Conservation (phyloP, 306 rosid species). For the Quillaja saponaria region DNA sequence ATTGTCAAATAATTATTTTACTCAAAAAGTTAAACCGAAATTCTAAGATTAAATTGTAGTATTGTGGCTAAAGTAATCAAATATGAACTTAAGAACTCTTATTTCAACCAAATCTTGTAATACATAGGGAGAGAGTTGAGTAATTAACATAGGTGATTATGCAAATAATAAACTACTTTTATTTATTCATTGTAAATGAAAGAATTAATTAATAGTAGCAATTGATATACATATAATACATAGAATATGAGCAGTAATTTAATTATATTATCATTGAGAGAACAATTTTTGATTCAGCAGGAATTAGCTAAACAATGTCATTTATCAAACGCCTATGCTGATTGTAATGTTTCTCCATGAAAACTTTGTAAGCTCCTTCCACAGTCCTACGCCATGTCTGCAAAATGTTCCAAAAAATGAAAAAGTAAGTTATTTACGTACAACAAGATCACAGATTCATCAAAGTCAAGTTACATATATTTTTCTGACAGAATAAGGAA, state of each 20-base stretch:
- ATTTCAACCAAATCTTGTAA: no score
- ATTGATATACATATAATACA: slow-evolving; percentile 19
- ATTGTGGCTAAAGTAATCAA: no score
- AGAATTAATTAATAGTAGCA: slow-evolving; percentile 27
- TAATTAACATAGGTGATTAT: no score
- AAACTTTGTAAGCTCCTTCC: slow-evolving; percentile 78
- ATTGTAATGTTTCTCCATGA: slow-evolving; percentile 83
- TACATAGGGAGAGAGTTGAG: neutral
- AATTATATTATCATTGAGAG: no score
- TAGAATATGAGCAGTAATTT: slow-evolving; percentile 7
- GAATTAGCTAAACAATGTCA: slow-evolving; percentile 53
- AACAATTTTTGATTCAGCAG: no score
- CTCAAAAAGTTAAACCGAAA: no score
- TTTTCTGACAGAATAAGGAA: no score
- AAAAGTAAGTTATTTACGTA: neutral
- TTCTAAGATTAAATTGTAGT: no score
- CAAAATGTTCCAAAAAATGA: slow-evolving; percentile 12
- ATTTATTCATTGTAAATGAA: slow-evolving; percentile 24
- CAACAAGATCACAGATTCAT: no score
- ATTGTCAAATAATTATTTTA: no score
- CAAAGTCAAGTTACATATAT: no score
- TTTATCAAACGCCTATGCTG: slow-evolving; percentile 75
- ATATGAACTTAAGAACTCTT: no score
- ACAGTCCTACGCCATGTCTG: slow-evolving; percentile 87
- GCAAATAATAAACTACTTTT: neutral